Evolutionary conservation across 805 yeast genomes (phyloP).

Genomic region (Candida arabinofermentans): DNA sequence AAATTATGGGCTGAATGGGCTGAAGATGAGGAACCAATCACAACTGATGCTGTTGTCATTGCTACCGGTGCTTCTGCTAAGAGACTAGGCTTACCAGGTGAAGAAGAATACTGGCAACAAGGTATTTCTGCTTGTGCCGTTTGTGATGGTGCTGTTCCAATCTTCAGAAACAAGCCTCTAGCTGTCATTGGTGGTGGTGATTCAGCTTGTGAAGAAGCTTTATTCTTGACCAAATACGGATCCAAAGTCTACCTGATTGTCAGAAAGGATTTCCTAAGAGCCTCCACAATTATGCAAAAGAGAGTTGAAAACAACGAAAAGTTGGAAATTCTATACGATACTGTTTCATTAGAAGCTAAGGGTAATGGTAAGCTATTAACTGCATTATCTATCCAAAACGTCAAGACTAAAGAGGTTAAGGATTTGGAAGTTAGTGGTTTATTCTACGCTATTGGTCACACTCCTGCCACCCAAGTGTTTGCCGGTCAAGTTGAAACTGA

Average conservation of each 20-base stretch:
- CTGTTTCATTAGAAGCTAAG: constrained; percentile 81
- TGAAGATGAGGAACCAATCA: constrained; percentile 87
- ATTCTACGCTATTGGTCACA: constrained; percentile 97
- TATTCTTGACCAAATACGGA: constrained; percentile 94
- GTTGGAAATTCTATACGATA: constrained; percentile 85
- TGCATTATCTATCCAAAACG: constrained; percentile 62
- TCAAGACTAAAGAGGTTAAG: constrained; percentile 59
- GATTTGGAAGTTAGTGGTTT: constrained; percentile 84
- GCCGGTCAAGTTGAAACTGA: constrained; percentile 76
- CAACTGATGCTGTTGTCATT: constrained; percentile 86
- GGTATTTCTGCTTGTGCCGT: constrained; percentile 99
- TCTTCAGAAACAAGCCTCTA: constrained; percentile 95
- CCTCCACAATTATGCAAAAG: constrained; percentile 95
- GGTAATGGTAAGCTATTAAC: constrained; percentile 88
- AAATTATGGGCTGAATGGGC: constrained; percentile 95
- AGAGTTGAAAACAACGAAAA: constrained; percentile 81
- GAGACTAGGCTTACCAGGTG: constrained; percentile 92
- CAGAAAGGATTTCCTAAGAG: constrained; percentile 91
- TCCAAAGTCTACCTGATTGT: constrained; percentile 92
- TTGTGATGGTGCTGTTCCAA: constrained; percentile 99
- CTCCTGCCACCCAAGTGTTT: constrained; percentile 87
- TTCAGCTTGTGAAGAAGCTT: constrained; percentile 98
- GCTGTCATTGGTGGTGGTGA: constrained; percentile 99
- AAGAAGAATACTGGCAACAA: constrained; percentile 97
- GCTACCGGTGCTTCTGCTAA: constrained; percentile 99